A percentile compares a stretch with the other conserved stretches of the same genome.
Conservation (phyloP, 2,329 filamentous ascomycete species). For the Pseudonectria foliicola region DNA sequence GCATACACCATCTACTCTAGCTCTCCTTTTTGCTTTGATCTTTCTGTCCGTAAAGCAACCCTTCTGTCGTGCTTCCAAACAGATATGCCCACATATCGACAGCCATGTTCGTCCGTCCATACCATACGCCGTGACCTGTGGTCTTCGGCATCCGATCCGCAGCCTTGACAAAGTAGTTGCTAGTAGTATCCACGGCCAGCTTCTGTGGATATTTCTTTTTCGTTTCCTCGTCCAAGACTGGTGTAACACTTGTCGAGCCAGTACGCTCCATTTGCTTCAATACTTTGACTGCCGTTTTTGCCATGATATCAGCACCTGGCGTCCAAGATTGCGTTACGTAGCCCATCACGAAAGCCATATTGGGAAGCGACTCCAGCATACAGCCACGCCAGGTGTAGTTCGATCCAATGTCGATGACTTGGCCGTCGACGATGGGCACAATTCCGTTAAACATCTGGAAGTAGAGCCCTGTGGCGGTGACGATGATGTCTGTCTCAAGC, state of each 20-base stretch:
- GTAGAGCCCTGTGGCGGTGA: conserved; percentile 62
- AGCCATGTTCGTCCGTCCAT: conserved; percentile 25
- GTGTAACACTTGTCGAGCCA: conserved; percentile 38
- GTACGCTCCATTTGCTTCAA: conserved; percentile 46
- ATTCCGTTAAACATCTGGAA: conserved; percentile 50
- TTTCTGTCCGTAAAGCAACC: conserved; percentile 22
- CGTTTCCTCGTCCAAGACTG: conserved; percentile 27
- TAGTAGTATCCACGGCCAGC: conserved; percentile 21
- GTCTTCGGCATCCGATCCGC: conserved; percentile 29
- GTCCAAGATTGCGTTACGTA: conserved; percentile 65
- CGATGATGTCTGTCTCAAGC: conserved; percentile 57
- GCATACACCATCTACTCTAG: neutral
- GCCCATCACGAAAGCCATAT: conserved; percentile 53
- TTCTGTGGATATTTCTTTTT: conserved; percentile 16
- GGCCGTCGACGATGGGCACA: conserved; percentile 46
- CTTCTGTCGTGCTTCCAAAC: conserved; percentile 25
- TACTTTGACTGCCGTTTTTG: conserved; percentile 41
- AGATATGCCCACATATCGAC: conserved; percentile 24
- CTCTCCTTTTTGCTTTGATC: conserved; percentile 18
- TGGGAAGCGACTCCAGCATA: conserved; percentile 62
- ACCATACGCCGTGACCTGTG: conserved; percentile 29
- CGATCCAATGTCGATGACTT: conserved; percentile 36
- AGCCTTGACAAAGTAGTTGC: conserved; percentile 30
- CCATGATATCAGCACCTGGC: conserved; percentile 50
- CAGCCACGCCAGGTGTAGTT: conserved; percentile 56